phyloP scores from a whole-genome alignment of 2,329 filamentous ascomycete genomes.

The Talaromyces funiculosus region DNA sequence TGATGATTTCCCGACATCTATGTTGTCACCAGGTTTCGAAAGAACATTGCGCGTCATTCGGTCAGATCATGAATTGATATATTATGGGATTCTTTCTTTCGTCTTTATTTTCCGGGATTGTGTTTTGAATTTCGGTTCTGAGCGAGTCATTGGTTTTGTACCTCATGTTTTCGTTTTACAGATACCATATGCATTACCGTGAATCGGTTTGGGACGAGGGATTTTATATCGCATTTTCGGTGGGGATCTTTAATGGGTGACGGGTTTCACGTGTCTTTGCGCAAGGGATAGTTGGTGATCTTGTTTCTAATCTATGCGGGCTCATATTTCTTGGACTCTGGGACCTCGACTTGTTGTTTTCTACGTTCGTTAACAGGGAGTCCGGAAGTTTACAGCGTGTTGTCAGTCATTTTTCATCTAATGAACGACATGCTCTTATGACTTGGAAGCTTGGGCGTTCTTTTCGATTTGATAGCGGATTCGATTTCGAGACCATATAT shows the following conservation, averaged over 20 bases:
- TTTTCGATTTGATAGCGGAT: conserved; percentile 2
- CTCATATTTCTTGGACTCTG: conserved; percentile 8
- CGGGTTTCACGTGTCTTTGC: not conserved
- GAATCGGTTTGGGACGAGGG: conserved; percentile 6
- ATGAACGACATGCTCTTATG: not conserved
- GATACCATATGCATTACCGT: conserved; percentile 9
- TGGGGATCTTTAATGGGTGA: not conserved
- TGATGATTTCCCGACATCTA: conserved; percentile 4
- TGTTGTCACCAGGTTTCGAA: conserved; percentile 8
- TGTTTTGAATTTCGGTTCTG: conserved; percentile 3
- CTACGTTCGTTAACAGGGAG: conserved; percentile 1
- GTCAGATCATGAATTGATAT: not conserved
- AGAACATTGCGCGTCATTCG: conserved; percentile 1
- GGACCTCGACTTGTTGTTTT: not conserved
- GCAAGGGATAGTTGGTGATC: not conserved
- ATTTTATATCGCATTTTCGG: conserved; percentile 5
- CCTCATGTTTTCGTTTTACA: conserved; percentile 8
- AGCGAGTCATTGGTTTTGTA: conserved; percentile 7
- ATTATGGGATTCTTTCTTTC: not conserved
- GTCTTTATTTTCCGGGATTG: not conserved
- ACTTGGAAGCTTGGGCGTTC: conserved; percentile 6
- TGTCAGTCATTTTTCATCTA: not conserved
- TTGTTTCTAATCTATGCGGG: conserved; percentile 5
- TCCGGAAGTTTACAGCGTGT: not conserved
- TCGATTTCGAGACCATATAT: conserved; percentile 6